These are phyloP conservation scores for Ogataea siamensis DNA, from an alignment of 805 yeast species.

Conservation along the genomic window DNA sequence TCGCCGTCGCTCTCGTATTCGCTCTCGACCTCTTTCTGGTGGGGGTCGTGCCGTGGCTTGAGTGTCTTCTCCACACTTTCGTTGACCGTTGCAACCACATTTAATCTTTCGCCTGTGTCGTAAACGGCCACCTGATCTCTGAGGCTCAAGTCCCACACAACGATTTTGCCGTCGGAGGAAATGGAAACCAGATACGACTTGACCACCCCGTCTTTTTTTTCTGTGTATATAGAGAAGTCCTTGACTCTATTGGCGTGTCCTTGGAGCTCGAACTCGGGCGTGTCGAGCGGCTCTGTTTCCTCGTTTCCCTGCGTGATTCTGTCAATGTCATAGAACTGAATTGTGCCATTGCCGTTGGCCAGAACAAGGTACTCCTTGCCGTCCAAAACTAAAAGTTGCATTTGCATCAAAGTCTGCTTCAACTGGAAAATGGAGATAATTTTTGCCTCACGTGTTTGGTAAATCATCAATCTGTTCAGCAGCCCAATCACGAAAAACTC, in stretches of 20 bases:
- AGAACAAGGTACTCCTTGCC: constrained; percentile 57
- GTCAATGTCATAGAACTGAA: constrained; percentile 51
- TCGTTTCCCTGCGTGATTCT: constrained; percentile 11
- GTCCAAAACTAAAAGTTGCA: constrained; percentile 49
- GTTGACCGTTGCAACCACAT: constrained; percentile 74
- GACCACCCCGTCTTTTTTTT: constrained; percentile 34
- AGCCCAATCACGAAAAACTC: constrained; percentile 74
- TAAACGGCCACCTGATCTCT: constrained; percentile 87
- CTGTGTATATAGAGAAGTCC: constrained; percentile 57
- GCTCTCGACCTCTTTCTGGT: constrained; percentile 45
- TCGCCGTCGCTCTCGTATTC: constrained; percentile 78
- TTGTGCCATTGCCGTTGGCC: constrained; percentile 71
- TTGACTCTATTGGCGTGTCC: constrained; percentile 90
- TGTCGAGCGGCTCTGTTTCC: constrained; percentile 26
- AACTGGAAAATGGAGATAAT: constrained; percentile 52
- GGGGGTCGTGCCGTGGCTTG: constrained; percentile 47
- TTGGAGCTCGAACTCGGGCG: constrained; percentile 56
- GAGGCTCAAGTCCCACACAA: constrained; percentile 74
- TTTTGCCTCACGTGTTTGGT: constrained; percentile 60
- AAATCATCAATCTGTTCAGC: constrained; percentile 60
- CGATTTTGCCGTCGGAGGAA: constrained; percentile 90
- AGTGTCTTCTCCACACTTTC: constrained; percentile 76
- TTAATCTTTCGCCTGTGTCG: constrained; percentile 86
- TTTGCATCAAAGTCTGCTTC: constrained; percentile 60
- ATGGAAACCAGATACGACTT: constrained; percentile 63